These are phyloP conservation scores for Astrocystis sublimbata DNA, from an alignment of 495 filamentous ascomycete species.

Conservation along the genomic window DNA sequence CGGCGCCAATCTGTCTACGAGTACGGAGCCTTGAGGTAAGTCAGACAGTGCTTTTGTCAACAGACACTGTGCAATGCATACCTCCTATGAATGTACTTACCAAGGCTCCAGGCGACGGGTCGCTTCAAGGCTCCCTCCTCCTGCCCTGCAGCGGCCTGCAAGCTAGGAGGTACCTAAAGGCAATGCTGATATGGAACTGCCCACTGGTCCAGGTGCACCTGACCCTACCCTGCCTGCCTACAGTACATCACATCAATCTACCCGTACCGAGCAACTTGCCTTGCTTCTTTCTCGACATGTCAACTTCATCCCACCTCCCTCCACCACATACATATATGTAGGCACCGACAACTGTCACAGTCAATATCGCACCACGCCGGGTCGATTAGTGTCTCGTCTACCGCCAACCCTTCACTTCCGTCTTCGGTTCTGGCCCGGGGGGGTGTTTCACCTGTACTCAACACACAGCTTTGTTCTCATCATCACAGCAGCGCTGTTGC, in stretches of 20 bases:
- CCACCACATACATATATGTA: background rate
- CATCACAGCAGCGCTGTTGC: background rate
- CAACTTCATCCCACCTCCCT: slow-evolving; percentile 4
- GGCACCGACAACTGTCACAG: background rate
- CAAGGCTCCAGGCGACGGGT: too few species aligned
- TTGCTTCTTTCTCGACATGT: background rate
- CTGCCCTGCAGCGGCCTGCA: slow-evolving; percentile 9
- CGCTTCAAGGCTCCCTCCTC: slow-evolving; percentile 7
- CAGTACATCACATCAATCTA: too few species aligned
- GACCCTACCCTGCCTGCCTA: slow-evolving; percentile 3
- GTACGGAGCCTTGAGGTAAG: too few species aligned
- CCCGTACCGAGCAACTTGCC: background rate
- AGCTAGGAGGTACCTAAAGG: background rate
- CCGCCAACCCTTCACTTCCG: background rate
- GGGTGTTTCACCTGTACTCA: slow-evolving; percentile 9
- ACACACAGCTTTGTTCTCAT: slow-evolving; percentile 8
- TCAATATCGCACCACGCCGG: background rate
- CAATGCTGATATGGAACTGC: background rate
- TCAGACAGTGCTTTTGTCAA: too few species aligned
- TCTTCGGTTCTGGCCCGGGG: background rate
- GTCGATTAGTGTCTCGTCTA: background rate
- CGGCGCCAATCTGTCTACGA: too few species aligned
- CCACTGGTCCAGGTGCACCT: slow-evolving; percentile 8
- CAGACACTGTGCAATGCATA: background rate
- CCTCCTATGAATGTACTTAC: background rate